Base-by-base conservation (phyloP, 192 early-diverging fungal species). In the Mortierella hygrophila region DNA sequence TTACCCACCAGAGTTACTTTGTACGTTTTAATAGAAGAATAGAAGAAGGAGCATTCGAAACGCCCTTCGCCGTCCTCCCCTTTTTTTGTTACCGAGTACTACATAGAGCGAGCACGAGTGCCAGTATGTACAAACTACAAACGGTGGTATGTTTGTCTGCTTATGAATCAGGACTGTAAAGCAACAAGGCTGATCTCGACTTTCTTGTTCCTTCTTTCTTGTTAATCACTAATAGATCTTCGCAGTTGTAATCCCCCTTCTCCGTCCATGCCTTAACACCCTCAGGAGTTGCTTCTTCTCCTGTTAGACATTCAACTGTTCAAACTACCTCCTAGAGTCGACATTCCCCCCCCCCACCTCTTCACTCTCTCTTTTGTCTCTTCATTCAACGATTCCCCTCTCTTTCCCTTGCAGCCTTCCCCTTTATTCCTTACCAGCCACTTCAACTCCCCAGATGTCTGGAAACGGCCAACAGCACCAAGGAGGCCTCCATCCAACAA, bases 391-490 rank as follows among this genome's bases (percentile, higher is more conserved):
- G 49, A 65, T 65, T 29, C 4, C 29, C 60, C 4, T 65, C 29
- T 10, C 29, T 65, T 26, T 5, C 18, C 18, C 49, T 21, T 21
- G 15, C 49, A 52, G 21, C 60, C 60, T 15, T 65, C 26, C 11
- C 1, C 29, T 35, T 32, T 32, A 15, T 9, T 60, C 10, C 55
- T 21, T 16, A 16, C 52, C 3, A 0, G 20, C 55, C 55, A 5
- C 26, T 32, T 15, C 10, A 11, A 2, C 1, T 65, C 29, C 26
- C 26, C 13, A 26, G 46, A 81, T 81, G 80, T 70, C 80, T 29
- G 47, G 44, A 37, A 57, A 81, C 37, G 73, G 60, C 9, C 54
- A 77, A 69, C 46, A 77, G 26, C 41, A 77, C 60, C 60, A 29
- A 21, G 74, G 42, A 79, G 13, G 77, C 74, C 40, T 37, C 32